Base-by-base conservation (phyloP, 805 yeast genomes). In the Trichomonascus vanleenenianus region DNA sequence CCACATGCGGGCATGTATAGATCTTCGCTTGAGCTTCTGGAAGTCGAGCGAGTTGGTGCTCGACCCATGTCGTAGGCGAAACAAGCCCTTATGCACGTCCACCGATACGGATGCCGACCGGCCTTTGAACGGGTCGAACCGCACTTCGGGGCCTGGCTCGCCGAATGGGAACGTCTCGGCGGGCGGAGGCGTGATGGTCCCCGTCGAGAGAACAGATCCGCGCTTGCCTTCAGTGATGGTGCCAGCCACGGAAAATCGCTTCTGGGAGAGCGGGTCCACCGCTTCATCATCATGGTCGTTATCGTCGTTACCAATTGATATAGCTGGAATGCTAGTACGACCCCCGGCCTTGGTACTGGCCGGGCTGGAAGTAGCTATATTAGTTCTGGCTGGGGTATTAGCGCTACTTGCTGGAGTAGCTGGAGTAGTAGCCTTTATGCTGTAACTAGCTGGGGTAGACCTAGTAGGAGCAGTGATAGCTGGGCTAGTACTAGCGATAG, bases 121-220 rank as follows among this genome's bases (percentile, higher is more conserved):
- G 27, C 19, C 38, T 34, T 34, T 18, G 12, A 18, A n/a, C 19
- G 16, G 38, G 5, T 14, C 11, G 7, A 20, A 34, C 31, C 58
- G 56, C 20, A 56, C 51, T 44, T 54, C 56, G 5, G 62, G 62
- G n/a, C 62, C 62, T 1, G 62, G 62, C 46, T 58, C 62, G 19
- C 62, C 62, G 30, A 32, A 38, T n/a, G 37, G 32, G 41, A 11
- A 18, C 39, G 20, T n/a, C 19, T 22, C 38, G 30, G 8, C 40
- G 16, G 36, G 22, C 36, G 38, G n/a, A n/a, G n/a, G 37, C 15
- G 47, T 44, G 32, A 44, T 25, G 12, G 43, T 33, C 10, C 37
- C 42, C 15, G 19, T 39, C 11, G 39, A 33, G 16, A 39, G 12
- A 9, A 38, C 25, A 12, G 46, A 43, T 25, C 19, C n/a, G 7